These are phyloP conservation scores for Citrus sp. DNA, from an alignment of 345 rosid genomes.

Conservation along the genomic window DNA sequence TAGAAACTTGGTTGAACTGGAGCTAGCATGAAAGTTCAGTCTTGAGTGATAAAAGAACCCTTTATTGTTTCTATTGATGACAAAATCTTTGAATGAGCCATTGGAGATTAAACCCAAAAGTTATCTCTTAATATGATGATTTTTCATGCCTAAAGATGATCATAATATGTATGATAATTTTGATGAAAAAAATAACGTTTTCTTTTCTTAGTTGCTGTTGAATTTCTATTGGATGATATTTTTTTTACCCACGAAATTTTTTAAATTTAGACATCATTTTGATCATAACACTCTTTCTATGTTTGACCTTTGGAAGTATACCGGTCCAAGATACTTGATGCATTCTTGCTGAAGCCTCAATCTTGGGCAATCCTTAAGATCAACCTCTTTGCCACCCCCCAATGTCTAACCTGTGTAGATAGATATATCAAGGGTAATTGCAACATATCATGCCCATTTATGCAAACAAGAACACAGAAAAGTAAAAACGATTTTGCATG, in stretches of 20 bases:
- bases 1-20: neutral
- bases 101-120: neutral
- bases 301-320: slow-evolving; percentile 2
- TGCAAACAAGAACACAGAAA: neutral
- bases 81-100: neutral
- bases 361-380: slow-evolving; percentile 34
- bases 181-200: neutral
- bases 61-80: neutral
- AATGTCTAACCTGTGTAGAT: slow-evolving; percentile 31
- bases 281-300: neutral
- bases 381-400: slow-evolving; percentile 37
- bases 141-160: neutral
- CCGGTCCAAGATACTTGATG: slow-evolving; percentile 43
- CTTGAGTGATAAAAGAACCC: neutral
- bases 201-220: neutral
- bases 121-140: neutral
- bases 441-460: neutral
- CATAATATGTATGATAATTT: neutral
- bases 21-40: neutral
- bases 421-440: neutral
- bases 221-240: neutral
- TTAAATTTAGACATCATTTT: neutral
- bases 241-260: neutral
- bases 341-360: slow-evolving; percentile 32
- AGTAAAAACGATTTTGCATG: neutral